Percentiles rank a stretch among this genome's conserved stretches.
These are phyloP conservation scores for Tetrahymena thermophila DNA, from an alignment of 73 alveolate genomes.

Conservation along the genomic window DNA sequence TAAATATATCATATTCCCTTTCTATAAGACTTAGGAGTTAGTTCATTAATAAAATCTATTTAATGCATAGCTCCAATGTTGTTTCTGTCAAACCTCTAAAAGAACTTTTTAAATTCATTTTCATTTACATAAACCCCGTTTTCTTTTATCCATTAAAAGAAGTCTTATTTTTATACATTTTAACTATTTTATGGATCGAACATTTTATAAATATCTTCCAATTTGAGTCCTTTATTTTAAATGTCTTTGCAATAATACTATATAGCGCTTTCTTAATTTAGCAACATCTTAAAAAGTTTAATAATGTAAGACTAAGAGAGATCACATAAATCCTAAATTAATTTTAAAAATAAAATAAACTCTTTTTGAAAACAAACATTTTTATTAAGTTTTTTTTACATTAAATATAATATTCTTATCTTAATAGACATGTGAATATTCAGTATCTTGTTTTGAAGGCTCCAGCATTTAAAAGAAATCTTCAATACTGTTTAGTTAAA, in stretches of 20 bases:
- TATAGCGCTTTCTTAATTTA: background rate
- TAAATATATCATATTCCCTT: background rate
- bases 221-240: background rate
- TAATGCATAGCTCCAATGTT: background rate
- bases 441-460: background rate
- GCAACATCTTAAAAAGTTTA: background rate
- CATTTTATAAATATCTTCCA: background rate
- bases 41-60: background rate
- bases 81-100: background rate
- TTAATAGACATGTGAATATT: background rate
- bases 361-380: background rate
- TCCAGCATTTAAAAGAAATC: background rate
- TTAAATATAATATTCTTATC: background rate
- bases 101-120: background rate
- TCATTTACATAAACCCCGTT: background rate
- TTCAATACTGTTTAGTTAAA: background rate
- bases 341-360: background rate
- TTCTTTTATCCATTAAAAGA: background rate
- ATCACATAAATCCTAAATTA: background rate
- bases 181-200: background rate
- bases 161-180: background rate
- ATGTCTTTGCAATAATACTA: background rate
- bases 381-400: background rate
- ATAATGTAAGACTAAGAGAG: background rate
- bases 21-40: background rate